Conservation (phyloP, 2,329 filamentous ascomycete species). For the Fusarium transvaalense region DNA sequence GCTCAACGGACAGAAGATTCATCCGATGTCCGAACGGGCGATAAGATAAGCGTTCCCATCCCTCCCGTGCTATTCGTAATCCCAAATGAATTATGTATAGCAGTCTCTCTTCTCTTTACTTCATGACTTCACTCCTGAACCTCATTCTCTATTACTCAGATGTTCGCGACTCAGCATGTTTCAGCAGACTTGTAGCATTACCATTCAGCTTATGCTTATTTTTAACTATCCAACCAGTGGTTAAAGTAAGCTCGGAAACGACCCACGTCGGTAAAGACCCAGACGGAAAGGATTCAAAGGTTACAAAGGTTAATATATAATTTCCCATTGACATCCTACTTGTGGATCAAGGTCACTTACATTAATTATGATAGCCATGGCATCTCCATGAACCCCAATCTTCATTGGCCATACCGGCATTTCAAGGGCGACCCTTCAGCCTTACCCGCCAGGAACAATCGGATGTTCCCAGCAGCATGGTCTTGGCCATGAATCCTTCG, state of each 20-base stretch:
- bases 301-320: background rate
- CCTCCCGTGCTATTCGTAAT: too few relatives aligned
- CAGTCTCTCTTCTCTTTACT: too few relatives aligned
- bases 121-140: too few relatives aligned
- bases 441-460: background rate
- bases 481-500: background rate
- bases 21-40: too few relatives aligned
- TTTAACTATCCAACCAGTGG: background rate
- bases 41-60: too few relatives aligned
- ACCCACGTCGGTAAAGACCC: background rate
- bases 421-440: background rate
- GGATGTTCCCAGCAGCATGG: background rate
- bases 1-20: too few relatives aligned
- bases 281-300: background rate
- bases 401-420: background rate
- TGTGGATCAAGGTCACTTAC: background rate
- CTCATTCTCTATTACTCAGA: too few relatives aligned
- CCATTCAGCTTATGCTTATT: too few relatives aligned
- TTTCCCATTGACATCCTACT: background rate
- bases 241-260: background rate
- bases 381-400: rapidly evolving
- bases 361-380: background rate
- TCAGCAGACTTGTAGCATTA: too few relatives aligned
- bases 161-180: too few relatives aligned
- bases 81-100: too few relatives aligned